Conservation (phyloP, 768 basidiomycete species). For the Leccinum variicolor region DNA sequence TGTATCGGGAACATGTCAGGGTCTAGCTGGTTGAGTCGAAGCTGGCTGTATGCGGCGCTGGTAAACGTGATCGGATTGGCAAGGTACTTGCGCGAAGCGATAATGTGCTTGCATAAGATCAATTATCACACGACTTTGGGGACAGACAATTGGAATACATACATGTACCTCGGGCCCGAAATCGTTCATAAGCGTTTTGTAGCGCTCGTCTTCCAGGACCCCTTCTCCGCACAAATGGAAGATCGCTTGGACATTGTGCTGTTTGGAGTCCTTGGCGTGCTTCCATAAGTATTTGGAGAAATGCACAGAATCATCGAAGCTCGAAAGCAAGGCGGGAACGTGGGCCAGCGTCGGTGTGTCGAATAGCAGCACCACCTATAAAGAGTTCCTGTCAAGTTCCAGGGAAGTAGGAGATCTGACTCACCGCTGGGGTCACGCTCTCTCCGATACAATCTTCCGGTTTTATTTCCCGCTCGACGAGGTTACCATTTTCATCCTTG, state of each 20-base stretch:
- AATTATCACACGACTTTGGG: not conserved
- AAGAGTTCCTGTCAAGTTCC: not conserved
- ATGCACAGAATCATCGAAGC: conserved; percentile 45
- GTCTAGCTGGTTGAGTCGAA: conserved; percentile 72
- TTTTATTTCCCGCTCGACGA: conserved; percentile 45
- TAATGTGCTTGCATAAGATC: conserved; percentile 56
- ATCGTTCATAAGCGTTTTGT: conserved; percentile 66
- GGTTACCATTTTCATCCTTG: conserved; percentile 41
- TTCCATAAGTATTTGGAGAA: conserved; percentile 49
- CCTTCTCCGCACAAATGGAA: conserved; percentile 45
- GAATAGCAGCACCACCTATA: conserved; percentile 61
- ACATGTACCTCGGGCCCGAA: conserved; percentile 66
- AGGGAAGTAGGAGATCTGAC: conserved; percentile 5
- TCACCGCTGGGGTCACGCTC: conserved; percentile 47
- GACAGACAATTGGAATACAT: conserved; percentile 21
- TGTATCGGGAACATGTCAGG: conserved; percentile 69
- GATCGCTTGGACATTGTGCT: conserved; percentile 45
- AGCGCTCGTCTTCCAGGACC: conserved; percentile 68
- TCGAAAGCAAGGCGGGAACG: conserved; percentile 47
- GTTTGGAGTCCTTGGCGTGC: conserved; percentile 35
- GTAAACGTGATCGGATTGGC: conserved; percentile 72
- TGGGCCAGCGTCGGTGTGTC: conserved; percentile 66
- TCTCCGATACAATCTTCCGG: conserved; percentile 62
- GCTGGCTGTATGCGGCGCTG: conserved; percentile 66
- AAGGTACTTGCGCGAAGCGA: conserved; percentile 61